Evolutionary conservation across 2,329 filamentous ascomycete genomes (phyloP).

Genomic region (Colletotrichum sp.): DNA sequence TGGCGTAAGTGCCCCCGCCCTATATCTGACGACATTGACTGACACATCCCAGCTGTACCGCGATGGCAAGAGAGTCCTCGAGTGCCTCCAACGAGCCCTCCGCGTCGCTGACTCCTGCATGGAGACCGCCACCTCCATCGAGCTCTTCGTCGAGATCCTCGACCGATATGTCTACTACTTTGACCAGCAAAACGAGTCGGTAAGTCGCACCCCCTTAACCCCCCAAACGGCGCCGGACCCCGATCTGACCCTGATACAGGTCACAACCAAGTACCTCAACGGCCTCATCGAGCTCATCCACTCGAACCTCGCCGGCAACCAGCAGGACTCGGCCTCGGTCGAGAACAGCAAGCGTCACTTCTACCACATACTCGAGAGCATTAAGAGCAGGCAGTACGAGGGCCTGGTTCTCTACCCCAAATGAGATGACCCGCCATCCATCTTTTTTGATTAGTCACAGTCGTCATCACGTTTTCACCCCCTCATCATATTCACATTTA

Average conservation of each 20-base stretch:
- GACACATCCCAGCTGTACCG: constrained; percentile 77
- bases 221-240: not conserved
- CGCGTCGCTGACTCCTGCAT: constrained; percentile 98
- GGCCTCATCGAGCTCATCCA: constrained; percentile 98
- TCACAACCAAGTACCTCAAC: constrained; percentile 97
- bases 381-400: constrained; percentile 89
- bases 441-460: not conserved
- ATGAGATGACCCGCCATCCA: not conserved
- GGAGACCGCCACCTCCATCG: constrained; percentile 96
- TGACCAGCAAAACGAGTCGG: constrained; percentile 97
- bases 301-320: constrained; percentile 88
- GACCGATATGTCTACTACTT: constrained; percentile 99
- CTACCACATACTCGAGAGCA: constrained; percentile 92
- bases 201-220: constrained; percentile 35
- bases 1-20: constrained; percentile 59
- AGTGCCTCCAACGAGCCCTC: constrained; percentile 93
- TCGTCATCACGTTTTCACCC: not conserved
- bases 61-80: constrained; percentile 94
- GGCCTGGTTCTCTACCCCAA: constrained; percentile 78
- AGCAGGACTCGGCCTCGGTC: constrained; percentile 79
- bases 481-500: not conserved
- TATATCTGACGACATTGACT: constrained; percentile 23
- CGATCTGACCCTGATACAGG: constrained; percentile 37
- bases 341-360: constrained; percentile 95
- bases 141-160: constrained; percentile 97